A percentile compares a stretch with the other conserved stretches of the same genome.
Evolutionary conservation across 2,329 filamentous ascomycete genomes (phyloP).

Genomic region (Aspergillus fumigatus): DNA sequence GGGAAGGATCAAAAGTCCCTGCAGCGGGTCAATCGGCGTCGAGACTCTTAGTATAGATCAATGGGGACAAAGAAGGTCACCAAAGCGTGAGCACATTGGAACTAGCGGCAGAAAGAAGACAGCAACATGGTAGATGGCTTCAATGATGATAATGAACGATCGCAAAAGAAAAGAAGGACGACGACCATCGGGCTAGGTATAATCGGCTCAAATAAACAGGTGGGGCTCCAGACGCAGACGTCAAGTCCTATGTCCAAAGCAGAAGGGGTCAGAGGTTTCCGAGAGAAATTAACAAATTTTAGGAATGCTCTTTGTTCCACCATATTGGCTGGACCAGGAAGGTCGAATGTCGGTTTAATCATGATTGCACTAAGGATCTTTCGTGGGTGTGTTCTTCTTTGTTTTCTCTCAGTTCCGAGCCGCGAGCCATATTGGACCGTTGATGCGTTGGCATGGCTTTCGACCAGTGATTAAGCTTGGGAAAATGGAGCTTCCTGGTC

Average conservation of each 20-base stretch:
- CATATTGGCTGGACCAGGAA: background rate
- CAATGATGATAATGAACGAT: background rate
- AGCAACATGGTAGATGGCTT: slow-evolving; percentile 6
- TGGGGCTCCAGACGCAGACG: slow-evolving; percentile 24
- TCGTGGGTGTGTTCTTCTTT: slow-evolving; percentile 2
- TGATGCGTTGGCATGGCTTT: slow-evolving; percentile 86
- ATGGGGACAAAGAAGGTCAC: slow-evolving; percentile 7
- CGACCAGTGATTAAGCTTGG: slow-evolving; percentile 71
- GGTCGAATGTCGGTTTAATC: background rate
- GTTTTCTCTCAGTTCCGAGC: slow-evolving; percentile 1
- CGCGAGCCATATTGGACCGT: slow-evolving; percentile 22
- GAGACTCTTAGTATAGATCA: slow-evolving; percentile 9
- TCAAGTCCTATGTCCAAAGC: slow-evolving; percentile 8
- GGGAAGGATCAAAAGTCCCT: slow-evolving; percentile 8
- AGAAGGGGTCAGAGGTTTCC: background rate
- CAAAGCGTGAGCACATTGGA: slow-evolving; percentile 6
- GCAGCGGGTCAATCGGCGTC: background rate
- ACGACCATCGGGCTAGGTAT: slow-evolving; percentile 17
- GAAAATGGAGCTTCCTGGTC: slow-evolving; percentile 52
- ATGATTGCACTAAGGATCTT: background rate
- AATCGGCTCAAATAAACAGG: slow-evolving; percentile 27
- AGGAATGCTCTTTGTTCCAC: background rate
- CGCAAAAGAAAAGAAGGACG: slow-evolving; percentile 14
- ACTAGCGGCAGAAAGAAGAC: slow-evolving; percentile 10
- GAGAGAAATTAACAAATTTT: background rate